Percentiles rank a stretch among this genome's conserved stretches.
phyloP scores from a whole-genome alignment of 768 basidiomycete species.

The Lentinula sp. region DNA sequence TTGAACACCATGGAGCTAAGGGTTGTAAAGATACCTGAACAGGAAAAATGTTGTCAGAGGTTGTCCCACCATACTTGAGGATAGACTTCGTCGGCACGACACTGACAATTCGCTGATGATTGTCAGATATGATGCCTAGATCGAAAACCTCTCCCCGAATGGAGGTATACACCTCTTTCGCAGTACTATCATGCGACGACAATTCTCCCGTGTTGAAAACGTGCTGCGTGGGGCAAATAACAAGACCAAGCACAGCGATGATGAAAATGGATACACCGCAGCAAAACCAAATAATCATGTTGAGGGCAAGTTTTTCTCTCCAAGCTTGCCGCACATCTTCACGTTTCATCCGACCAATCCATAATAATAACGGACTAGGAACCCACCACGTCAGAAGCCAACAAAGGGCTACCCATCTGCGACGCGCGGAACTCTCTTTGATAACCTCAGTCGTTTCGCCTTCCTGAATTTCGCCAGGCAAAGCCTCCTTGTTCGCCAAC shows the following conservation, averaged over 20 bases:
- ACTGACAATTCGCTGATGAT: slow-evolving; percentile 61
- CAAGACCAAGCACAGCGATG: slow-evolving; percentile 76
- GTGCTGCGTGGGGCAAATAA: slow-evolving; percentile 95
- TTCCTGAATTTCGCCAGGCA: slow-evolving; percentile 82
- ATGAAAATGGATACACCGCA: slow-evolving; percentile 90
- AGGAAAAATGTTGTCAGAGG: slow-evolving; percentile 80
- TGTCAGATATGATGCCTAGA: slow-evolving; percentile 57
- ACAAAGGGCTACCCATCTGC: slow-evolving; percentile 83
- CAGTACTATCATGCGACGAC: slow-evolving; percentile 57
- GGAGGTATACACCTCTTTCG: slow-evolving; percentile 73
- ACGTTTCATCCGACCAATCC: slow-evolving; percentile 89
- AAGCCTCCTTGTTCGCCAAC: slow-evolving; percentile 71
- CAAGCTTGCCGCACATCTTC: slow-evolving; percentile 92
- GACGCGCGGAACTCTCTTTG: slow-evolving; percentile 73
- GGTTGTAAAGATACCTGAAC: slow-evolving; percentile 58
- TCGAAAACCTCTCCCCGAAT: slow-evolving; percentile 97
- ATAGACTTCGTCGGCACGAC: slow-evolving; percentile 74
- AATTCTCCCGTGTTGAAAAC: slow-evolving; percentile 82
- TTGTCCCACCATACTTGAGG: slow-evolving; percentile 76
- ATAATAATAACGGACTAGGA: slow-evolving; percentile 62
- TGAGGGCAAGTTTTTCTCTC: slow-evolving; percentile 94
- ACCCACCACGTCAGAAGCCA: slow-evolving; percentile 93
- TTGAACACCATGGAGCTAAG: background rate
- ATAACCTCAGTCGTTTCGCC: slow-evolving; percentile 85
- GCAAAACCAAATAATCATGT: slow-evolving; percentile 92